phyloP scores from a whole-genome alignment of 2,329 filamentous ascomycete genomes.

The Exserohilum turcica region DNA sequence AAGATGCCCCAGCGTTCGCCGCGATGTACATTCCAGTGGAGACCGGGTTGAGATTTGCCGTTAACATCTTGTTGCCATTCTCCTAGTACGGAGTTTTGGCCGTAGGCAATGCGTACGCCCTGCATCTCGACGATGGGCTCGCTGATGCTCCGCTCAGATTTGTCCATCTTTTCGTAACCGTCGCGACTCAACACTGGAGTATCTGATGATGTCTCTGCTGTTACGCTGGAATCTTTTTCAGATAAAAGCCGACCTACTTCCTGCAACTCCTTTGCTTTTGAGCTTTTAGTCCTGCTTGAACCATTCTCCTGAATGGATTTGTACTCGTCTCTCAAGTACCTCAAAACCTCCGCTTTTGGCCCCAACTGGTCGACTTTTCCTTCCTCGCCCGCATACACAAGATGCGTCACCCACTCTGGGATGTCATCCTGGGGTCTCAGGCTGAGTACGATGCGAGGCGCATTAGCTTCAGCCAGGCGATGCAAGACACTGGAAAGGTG shows the following conservation, averaged over 20 bases:
- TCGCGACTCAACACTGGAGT: slow-evolving; percentile 34
- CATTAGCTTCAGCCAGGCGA: slow-evolving; percentile 67
- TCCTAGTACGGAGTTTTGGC: slow-evolving; percentile 75
- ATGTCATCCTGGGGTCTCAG: slow-evolving; percentile 84
- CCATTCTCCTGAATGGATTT: slow-evolving; percentile 24
- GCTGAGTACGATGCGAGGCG: slow-evolving; percentile 75
- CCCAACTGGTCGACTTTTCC: slow-evolving; percentile 71
- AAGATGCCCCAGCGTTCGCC: slow-evolving; percentile 93
- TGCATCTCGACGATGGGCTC: slow-evolving; percentile 85
- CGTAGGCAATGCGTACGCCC: slow-evolving; percentile 81
- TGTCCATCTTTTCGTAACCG: slow-evolving; percentile 35
- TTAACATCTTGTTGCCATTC: slow-evolving; percentile 71
- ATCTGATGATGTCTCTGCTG: slow-evolving; percentile 1
- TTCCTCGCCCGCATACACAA: slow-evolving; percentile 72
- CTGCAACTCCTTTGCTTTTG: slow-evolving; percentile 29
- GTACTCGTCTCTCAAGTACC: slow-evolving; percentile 45
- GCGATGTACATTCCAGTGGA: slow-evolving; percentile 81
- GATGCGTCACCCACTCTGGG: slow-evolving; percentile 87
- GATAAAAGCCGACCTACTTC: slow-evolving; percentile 38
- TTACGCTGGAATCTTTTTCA: slow-evolving; percentile 23
- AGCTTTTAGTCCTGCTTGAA: slow-evolving; percentile 9
- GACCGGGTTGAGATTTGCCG: slow-evolving; percentile 61
- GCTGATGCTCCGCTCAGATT: slow-evolving; percentile 48
- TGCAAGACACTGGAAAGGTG: slow-evolving; percentile 73
- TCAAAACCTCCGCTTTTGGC: slow-evolving; percentile 65